Base-by-base conservation (phyloP, 2,329 filamentous ascomycete species). In the Botrytis galanthina region DNA sequence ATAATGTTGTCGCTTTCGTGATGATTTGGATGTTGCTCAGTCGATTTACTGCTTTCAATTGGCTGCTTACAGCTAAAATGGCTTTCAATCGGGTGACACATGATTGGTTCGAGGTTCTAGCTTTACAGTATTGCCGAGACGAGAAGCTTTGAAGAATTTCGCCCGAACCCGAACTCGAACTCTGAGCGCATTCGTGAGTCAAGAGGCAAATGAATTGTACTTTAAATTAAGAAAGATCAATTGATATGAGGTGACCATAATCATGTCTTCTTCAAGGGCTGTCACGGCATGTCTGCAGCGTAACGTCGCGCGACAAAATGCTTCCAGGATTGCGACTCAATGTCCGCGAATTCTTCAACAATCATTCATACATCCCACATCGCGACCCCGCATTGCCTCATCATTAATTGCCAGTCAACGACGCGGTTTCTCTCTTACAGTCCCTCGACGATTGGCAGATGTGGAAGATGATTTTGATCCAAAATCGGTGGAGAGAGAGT, bases 401-500 rank as follows among this genome's bases (percentile, higher is more conserved):
- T 68, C 69, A 57, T 42, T 63, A 72, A 72, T 62, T 32, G 73
- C 79, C 78, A 77, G 73, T 74, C 80, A 78, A 60, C 75, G 79
- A 75, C 82, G 84, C 71, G 76, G 82, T 1, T 85, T 87, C 77
- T 86, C 86, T 42, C 81, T 83, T 61, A 84, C 84, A 66, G 73
- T 82, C 59, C 80, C 79, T 68, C 81, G 82, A 61, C 80, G 79
- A 70, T 80, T 85, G 73, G 83, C 84, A 70, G 83, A 85, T 73
- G 80, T 82, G 39, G 85, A 89, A 73, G 88, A 89, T 51, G 80
- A 84, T 73, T 93, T 93, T 78, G 91, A 94, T 80, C 91, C 91
- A 14, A 83, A 84, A 37, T 84, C 83, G 72, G 86, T 95, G 73
- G 95, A 98, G 77, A 91, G 96, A 77, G 96, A 98, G 82, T 92